These are phyloP conservation scores for Boletus rubescentipes DNA, from an alignment of 768 basidiomycete genomes.

Conservation along the genomic window DNA sequence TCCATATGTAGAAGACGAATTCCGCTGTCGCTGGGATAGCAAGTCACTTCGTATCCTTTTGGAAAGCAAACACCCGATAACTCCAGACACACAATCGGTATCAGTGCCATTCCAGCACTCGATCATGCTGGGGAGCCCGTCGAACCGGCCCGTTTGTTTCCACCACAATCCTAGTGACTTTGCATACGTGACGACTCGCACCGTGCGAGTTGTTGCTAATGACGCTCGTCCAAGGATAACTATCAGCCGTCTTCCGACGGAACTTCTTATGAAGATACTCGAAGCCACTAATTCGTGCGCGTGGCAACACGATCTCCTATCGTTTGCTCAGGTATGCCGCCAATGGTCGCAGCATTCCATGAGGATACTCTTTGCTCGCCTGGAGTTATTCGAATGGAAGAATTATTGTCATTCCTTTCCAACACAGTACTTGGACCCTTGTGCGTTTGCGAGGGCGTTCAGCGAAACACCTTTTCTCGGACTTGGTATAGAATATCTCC, in stretches of 20 bases:
- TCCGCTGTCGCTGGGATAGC: background rate
- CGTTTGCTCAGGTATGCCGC: conserved; percentile 7
- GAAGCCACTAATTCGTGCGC: background rate
- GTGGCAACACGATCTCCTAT: conserved; percentile 6
- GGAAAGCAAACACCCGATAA: background rate
- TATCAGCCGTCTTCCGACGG: background rate
- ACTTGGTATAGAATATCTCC: background rate
- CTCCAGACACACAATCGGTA: background rate
- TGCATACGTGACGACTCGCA: too few species aligned
- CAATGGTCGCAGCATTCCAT: conserved; percentile 2
- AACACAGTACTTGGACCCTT: background rate
- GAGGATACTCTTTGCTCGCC: background rate
- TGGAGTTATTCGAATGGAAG: background rate
- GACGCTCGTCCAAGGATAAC: background rate
- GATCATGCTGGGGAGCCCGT: too few species aligned
- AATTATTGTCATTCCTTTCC: too few species aligned
- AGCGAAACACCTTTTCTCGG: background rate
- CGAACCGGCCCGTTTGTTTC: too few species aligned
- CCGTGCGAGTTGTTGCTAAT: background rate
- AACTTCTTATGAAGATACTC: conserved; percentile 4
- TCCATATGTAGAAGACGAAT: background rate
- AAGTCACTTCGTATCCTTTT: background rate
- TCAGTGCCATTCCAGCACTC: too few species aligned
- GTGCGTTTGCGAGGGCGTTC: background rate
- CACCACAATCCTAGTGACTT: too few species aligned